Base-by-base conservation (phyloP, 208 protist species). In the Leishmania gerbilli region DNA sequence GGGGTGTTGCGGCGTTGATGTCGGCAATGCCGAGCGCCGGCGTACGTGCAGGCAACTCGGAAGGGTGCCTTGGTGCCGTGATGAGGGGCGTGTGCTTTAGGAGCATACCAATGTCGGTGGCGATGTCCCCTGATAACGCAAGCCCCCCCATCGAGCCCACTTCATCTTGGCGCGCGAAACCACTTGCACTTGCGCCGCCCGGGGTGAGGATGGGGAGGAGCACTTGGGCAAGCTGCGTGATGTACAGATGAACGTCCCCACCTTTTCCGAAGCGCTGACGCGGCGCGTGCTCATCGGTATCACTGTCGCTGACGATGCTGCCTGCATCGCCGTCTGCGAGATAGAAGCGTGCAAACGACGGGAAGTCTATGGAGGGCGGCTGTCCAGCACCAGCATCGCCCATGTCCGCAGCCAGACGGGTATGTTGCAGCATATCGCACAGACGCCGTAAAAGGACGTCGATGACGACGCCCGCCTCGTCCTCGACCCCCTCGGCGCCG, bases 281-380 rank as follows among this genome's bases (percentile, higher is more conserved):
- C 34, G 69, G 21, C 37, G 9, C 45, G 69, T 27, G 49, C 45
- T 62, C 72, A 31, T 42, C 34, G 19, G 34, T n/a, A 15, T 31
- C 51, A 31, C 72, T 45, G 51, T 42, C 31, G 53, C 53, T 15
- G n/a, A 34, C n/a, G 51, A 62, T n/a, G 34, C 1, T 40, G 3
- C 21, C 77, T 11, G 74, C 24, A 51, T 68, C 77, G 34, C 49
- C 6, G 47, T n/a, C 69, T 13, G 53, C 37, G 19, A 86, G 45
- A 49, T 86, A 86, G 45, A 86, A 86, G 65, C 78, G 78, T 5
- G 82, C 78, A 72, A 86, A 86, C 53, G 82, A 81, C 2, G 82
- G 82, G 49, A 86, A 86, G 27, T 24, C 53, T 19, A 77, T 37
- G 53, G 74, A 6, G 40, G 24, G 37, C 56, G 74, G 56, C 56